Evolutionary conservation across 257 asterid genomes (phyloP).

Genomic region (Fraxinus anomala): DNA sequence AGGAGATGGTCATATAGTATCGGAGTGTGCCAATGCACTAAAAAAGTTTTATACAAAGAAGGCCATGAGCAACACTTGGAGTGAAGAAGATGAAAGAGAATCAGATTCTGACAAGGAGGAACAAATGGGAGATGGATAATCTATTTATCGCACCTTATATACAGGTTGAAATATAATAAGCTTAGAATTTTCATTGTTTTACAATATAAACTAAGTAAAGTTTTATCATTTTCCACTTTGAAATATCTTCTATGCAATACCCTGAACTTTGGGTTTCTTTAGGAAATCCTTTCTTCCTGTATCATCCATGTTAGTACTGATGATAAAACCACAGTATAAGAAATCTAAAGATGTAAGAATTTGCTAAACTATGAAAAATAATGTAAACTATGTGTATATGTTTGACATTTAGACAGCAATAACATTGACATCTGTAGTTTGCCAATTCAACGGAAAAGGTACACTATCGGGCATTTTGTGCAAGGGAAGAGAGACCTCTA

Average conservation of each 20-base stretch:
- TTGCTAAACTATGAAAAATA: neutral
- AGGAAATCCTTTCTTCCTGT: neutral
- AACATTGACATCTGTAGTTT: neutral
- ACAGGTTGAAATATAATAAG: neutral
- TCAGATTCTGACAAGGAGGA: neutral
- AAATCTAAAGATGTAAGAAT: neutral
- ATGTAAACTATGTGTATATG: neutral
- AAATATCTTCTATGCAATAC: neutral
- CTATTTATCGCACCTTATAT: neutral
- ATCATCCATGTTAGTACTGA: neutral
- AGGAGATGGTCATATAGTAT: too few relatives aligned
- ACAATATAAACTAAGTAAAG: neutral
- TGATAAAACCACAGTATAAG: neutral
- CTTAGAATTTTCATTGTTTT: neutral
- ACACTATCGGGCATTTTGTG: neutral
- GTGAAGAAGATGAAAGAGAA: too few relatives aligned
- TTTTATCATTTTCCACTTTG: neutral
- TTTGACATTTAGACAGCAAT: neutral
- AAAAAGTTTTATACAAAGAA: too few relatives aligned
- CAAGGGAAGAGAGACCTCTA: conserved; percentile 46
- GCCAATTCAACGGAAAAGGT: neutral
- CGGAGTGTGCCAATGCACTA: too few relatives aligned
- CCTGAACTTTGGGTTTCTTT: neutral
- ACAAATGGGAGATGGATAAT: neutral
- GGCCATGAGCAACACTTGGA: too few relatives aligned